phyloP scores from a whole-genome alignment of 345 rosid genomes.

The Bretschneidera sinensis region DNA sequence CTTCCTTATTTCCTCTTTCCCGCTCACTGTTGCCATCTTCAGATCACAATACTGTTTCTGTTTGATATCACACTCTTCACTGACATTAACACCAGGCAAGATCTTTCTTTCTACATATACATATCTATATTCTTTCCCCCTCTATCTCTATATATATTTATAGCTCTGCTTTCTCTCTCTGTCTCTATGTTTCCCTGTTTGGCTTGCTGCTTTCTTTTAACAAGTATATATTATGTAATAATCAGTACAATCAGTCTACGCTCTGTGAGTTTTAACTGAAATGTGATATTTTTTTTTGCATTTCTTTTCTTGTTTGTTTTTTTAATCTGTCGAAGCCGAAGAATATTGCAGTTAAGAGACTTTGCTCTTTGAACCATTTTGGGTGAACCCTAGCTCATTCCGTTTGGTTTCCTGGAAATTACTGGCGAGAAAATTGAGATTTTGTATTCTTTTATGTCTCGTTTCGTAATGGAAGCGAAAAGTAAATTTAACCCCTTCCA shows the following conservation, averaged over 20 bases:
- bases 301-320: neutral
- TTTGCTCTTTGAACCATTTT: neutral
- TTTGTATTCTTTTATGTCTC: neutral
- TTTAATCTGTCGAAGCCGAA: too few species aligned
- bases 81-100: constrained; percentile 37
- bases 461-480: neutral
- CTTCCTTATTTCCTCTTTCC: constrained; percentile 17
- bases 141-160: neutral
- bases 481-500: neutral
- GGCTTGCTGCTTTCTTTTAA: neutral
- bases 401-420: constrained; percentile 12
- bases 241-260: neutral
- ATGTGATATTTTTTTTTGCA: constrained; percentile 2
- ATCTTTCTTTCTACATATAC: constrained; percentile 7
- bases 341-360: neutral
- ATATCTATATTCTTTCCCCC: neutral
- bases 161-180: neutral
- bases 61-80: constrained; percentile 20
- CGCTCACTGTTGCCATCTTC: constrained; percentile 27
- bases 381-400: constrained; percentile 13
- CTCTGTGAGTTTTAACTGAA: neutral
- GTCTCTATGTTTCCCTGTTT: neutral
- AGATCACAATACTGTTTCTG: neutral
- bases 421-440: neutral
- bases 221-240: neutral